Percentiles rank a stretch among this genome's conserved stretches.
Conservation (phyloP, 1,139 yeast genomes). For the Suhomyces yuchorum region DNA sequence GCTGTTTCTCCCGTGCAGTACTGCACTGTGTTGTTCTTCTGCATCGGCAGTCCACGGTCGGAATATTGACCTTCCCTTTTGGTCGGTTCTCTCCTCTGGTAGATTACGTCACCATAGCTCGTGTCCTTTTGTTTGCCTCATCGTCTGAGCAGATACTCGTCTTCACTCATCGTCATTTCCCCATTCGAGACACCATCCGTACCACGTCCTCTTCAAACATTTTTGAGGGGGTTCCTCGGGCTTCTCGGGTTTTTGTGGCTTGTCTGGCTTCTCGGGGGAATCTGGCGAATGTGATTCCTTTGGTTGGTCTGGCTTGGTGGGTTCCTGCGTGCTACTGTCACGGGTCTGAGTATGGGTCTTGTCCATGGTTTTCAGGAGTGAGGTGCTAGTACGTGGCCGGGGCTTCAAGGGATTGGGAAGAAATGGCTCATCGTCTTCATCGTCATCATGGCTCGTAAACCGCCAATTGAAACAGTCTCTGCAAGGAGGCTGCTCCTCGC, state of each 20-base stretch:
- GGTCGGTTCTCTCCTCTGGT: no score
- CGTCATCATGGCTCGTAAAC: conserved; percentile 58
- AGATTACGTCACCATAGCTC: not conserved
- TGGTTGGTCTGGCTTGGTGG: conserved; percentile 8
- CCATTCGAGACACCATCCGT: conserved; percentile 50
- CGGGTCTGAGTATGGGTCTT: conserved; percentile 1
- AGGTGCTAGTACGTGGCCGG: conserved; percentile 1
- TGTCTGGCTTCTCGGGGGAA: conserved; percentile 12
- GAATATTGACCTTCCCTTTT: no score
- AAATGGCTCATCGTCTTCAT: conserved; percentile 40
- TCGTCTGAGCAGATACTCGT: not conserved
- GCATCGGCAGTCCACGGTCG: not conserved
- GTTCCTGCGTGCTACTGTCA: conserved; percentile 4
- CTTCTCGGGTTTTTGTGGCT: conserved; percentile 3
- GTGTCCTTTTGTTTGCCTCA: not conserved
- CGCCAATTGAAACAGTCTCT: conserved; percentile 93
- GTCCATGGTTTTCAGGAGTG: not conserved
- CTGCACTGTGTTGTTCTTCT: not conserved
- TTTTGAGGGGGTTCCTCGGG: conserved; percentile 30
- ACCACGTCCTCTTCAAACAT: conserved; percentile 49
- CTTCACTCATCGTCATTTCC: conserved; percentile 27
- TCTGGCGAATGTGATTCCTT: conserved; percentile 1
- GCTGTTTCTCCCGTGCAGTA: not conserved
- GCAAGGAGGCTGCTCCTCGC: conserved; percentile 76
- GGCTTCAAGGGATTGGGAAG: conserved; percentile 41